phyloP scores from a whole-genome alignment of 768 basidiomycete genomes.

The Exidia glandulosa region DNA sequence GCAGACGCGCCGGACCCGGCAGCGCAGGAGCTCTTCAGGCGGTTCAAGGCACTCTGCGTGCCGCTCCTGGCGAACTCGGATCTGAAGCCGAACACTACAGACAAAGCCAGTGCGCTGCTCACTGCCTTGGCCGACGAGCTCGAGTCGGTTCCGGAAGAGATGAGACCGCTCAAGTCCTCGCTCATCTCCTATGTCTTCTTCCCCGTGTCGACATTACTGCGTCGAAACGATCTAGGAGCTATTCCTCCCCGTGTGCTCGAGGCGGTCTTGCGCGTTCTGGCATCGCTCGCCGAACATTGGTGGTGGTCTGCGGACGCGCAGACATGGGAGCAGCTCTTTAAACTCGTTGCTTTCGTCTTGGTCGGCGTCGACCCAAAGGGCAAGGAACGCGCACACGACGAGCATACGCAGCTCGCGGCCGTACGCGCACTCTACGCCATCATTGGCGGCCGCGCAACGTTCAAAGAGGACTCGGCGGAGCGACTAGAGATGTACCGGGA shows the following conservation, averaged over 20 bases:
- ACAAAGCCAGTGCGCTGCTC: too few relatives aligned
- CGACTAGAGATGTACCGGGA: neutral
- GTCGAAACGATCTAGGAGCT: slow-evolving; percentile 53
- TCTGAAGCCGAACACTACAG: too few relatives aligned
- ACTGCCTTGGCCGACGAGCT: slow-evolving; percentile 43
- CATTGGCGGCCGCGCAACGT: slow-evolving; percentile 32
- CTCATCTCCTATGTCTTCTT: slow-evolving; percentile 80
- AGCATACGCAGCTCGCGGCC: slow-evolving; percentile 75
- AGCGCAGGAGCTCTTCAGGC: too few relatives aligned
- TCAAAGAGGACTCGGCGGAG: slow-evolving; percentile 18
- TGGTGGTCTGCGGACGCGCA: slow-evolving; percentile 72
- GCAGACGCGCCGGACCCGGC: too few relatives aligned
- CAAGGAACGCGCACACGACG: slow-evolving; percentile 44
- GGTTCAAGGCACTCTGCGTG: too few relatives aligned
- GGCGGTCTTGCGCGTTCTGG: slow-evolving; percentile 49
- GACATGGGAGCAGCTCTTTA: slow-evolving; percentile 80
- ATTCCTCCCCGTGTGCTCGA: slow-evolving; percentile 79
- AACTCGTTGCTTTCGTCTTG: slow-evolving; percentile 54
- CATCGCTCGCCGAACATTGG: slow-evolving; percentile 56
- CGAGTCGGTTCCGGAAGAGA: slow-evolving; percentile 27
- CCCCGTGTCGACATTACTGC: slow-evolving; percentile 75
- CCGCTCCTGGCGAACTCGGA: too few relatives aligned
- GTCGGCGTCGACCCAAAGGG: slow-evolving; percentile 58
- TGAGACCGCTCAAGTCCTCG: slow-evolving; percentile 34
- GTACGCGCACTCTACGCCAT: slow-evolving; percentile 54